Conservation (phyloP, 345 rosid genomes). For the Triadica sebifera region DNA sequence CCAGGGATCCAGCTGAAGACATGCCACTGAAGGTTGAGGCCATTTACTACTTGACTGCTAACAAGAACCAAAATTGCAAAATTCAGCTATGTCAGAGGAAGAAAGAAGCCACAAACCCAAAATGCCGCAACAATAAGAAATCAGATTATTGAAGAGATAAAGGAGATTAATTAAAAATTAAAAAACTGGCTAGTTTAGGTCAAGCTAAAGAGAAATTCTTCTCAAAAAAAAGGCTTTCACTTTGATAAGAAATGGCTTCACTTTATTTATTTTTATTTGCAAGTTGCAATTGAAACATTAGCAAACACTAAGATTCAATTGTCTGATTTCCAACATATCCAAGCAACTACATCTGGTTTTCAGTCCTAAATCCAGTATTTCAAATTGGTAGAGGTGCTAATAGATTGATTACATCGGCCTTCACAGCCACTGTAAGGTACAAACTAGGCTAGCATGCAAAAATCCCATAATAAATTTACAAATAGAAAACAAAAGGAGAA, state of each 20-base stretch:
- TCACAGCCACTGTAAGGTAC: too few relatives aligned
- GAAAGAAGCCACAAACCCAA: too few relatives aligned
- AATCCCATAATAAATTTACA: too few relatives aligned
- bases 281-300: too few relatives aligned
- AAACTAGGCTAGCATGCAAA: too few relatives aligned
- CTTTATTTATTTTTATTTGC: not conserved
- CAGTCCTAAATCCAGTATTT: not conserved
- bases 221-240: not conserved
- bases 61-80: not conserved
- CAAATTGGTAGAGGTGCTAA: not conserved
- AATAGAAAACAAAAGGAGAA: too few relatives aligned
- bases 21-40: conserved; percentile 70
- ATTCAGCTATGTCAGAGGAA: not conserved
- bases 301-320: not conserved
- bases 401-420: not conserved
- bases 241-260: conserved; percentile 1
- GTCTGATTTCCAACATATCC: not conserved
- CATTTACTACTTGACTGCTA: conserved; percentile 38
- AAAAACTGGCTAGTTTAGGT: not conserved
- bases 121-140: not conserved
- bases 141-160: not conserved
- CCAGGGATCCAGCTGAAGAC: conserved; percentile 67
- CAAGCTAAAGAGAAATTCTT: not conserved
- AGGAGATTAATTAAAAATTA: not conserved
- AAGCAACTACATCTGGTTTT: not conserved